Percentiles rank a stretch among this genome's conserved stretches.
phyloP scores from a whole-genome alignment of 306 rosid species.

The Dryas alaskensis region DNA sequence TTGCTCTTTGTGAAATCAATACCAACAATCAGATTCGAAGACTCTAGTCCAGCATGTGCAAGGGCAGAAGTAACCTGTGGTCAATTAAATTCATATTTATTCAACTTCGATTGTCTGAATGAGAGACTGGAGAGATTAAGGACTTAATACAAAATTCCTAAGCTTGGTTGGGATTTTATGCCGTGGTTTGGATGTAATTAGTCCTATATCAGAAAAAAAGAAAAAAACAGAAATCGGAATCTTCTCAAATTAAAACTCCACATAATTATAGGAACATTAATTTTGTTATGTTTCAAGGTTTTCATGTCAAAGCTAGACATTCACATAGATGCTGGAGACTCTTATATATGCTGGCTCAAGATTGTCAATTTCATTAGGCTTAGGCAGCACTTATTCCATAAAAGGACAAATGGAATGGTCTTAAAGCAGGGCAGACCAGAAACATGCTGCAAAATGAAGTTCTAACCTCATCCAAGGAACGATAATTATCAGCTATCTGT shows the following conservation, averaged over 20 bases:
- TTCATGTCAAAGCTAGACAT: constrained; percentile 11
- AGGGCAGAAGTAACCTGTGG: constrained; percentile 81
- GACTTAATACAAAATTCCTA: too few species aligned
- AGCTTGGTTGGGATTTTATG: too few species aligned
- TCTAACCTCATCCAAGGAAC: constrained; percentile 78
- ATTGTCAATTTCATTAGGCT: neutral
- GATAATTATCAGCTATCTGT: constrained; percentile 72
- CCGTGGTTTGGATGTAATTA: too few species aligned
- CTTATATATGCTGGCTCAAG: neutral
- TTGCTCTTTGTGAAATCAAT: constrained; percentile 96
- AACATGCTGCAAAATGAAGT: neutral
- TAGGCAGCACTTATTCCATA: neutral
- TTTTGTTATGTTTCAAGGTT: neutral
- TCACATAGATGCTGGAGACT: neutral
- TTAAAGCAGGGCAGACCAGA: constrained; percentile 18
- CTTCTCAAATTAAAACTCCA: neutral
- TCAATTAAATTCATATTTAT: constrained; percentile 4
- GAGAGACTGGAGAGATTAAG: too few species aligned
- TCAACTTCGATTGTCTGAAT: too few species aligned
- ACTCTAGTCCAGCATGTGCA: constrained; percentile 79
- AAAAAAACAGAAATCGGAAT: neutral
- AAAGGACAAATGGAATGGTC: constrained; percentile 11
- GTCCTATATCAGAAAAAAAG: too few species aligned
- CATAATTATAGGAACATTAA: neutral
- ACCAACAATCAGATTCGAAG: constrained; percentile 88